Percentiles rank a stretch among this genome's conserved stretches.
These are phyloP conservation scores for Boletus subparvulus DNA, from an alignment of 768 basidiomycete species.

Conservation along the genomic window DNA sequence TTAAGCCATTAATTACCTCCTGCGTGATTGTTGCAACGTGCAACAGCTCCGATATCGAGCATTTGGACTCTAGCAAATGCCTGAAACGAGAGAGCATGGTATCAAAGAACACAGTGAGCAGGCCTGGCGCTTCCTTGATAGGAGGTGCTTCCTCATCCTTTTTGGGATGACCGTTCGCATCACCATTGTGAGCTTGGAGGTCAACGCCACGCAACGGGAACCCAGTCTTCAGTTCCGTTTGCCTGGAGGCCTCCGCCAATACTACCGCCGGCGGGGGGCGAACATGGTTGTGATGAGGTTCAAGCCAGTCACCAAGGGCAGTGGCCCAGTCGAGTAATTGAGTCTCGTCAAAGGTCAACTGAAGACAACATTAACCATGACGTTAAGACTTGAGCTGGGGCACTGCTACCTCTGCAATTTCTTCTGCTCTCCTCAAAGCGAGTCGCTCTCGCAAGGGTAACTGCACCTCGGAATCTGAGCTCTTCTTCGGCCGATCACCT, in stretches of 20 bases:
- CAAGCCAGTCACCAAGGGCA: constrained; percentile 71
- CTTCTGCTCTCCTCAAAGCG: constrained; percentile 45
- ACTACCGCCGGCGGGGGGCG: constrained; percentile 71
- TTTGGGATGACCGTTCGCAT: constrained; percentile 47
- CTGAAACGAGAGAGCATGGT: constrained; percentile 54
- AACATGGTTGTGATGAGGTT: constrained; percentile 69
- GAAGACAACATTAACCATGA: constrained; percentile 6
- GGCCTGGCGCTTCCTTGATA: constrained; percentile 59
- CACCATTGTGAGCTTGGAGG: constrained; percentile 33
- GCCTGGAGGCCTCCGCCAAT: constrained; percentile 72
- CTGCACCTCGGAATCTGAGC: constrained; percentile 46
- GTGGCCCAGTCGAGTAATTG: constrained; percentile 57
- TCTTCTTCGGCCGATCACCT: constrained; percentile 75
- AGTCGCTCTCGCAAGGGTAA: constrained; percentile 61
- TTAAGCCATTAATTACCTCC: constrained; percentile 47
- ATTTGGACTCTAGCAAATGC: constrained; percentile 37
- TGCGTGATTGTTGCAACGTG: constrained; percentile 74
- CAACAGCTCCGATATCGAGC: constrained; percentile 54
- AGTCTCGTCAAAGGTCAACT: constrained; percentile 70
- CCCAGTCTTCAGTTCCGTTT: constrained; percentile 68
- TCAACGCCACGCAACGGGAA: constrained; percentile 66
- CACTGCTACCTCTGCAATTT: constrained; percentile 50
- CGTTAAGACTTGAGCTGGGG: neutral
- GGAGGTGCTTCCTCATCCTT: constrained; percentile 72
- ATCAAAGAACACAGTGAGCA: constrained; percentile 60